phyloP scores from a whole-genome alignment of 371 early-diverging fungal species.

The Mortierella sp. region DNA sequence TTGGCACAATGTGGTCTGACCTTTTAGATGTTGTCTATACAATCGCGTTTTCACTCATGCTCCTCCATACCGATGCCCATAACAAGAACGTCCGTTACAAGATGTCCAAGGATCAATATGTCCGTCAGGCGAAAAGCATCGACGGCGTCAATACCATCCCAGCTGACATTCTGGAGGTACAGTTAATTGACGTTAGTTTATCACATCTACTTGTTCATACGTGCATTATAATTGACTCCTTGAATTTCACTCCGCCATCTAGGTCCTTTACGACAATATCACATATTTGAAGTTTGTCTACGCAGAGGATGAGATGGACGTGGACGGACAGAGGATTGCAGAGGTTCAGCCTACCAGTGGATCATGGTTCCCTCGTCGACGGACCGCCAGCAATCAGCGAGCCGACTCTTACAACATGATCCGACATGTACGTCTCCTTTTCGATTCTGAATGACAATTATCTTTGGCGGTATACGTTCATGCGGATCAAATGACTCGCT shows the following conservation, averaged over 20 bases:
- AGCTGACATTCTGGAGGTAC: constrained; percentile 78
- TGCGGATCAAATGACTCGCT: background rate
- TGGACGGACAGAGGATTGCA: constrained; percentile 56
- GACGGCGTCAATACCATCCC: constrained; percentile 78
- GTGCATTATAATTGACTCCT: background rate
- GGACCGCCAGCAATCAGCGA: constrained; percentile 35
- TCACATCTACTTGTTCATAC: no score
- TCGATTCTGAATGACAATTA: background rate
- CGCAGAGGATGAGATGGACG: constrained; percentile 67
- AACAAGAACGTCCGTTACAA: constrained; percentile 88
- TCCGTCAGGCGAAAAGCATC: constrained; percentile 75
- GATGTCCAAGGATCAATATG: constrained; percentile 90
- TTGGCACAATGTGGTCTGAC: background rate
- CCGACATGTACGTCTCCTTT: constrained; percentile 47
- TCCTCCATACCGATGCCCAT: constrained; percentile 95
- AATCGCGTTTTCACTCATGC: constrained; percentile 86
- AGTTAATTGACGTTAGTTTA: background rate
- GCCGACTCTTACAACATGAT: constrained; percentile 61
- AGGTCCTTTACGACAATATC: constrained; percentile 88
- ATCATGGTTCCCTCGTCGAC: constrained; percentile 48
- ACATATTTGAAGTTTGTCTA: constrained; percentile 69
- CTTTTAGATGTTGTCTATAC: constrained; percentile 80
- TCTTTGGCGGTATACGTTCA: background rate
- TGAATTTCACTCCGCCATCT: background rate
- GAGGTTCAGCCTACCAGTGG: constrained; percentile 42